Percentiles rank a stretch among this genome's conserved stretches.
phyloP scores from a whole-genome alignment of 306 rosid genomes.

The Geum urbanum region DNA sequence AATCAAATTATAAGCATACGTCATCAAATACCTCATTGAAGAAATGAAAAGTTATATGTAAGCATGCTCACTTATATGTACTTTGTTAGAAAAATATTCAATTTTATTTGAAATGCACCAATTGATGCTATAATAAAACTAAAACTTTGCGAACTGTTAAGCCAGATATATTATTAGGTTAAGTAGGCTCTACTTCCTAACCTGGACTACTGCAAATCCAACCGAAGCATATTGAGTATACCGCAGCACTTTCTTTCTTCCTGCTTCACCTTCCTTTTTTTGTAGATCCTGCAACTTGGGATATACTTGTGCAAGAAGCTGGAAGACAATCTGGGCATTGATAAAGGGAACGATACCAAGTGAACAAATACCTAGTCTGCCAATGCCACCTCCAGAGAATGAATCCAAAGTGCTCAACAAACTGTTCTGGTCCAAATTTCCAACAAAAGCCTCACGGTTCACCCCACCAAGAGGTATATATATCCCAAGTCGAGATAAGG shows the following conservation, averaged over 20 bases:
- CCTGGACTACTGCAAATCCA: slow-evolving; percentile 95
- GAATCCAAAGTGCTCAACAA: slow-evolving; percentile 85
- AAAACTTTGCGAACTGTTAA: background rate
- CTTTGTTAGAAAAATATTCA: background rate
- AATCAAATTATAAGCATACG: background rate
- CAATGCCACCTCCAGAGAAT: slow-evolving; percentile 97
- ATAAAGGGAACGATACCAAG: slow-evolving; percentile 95
- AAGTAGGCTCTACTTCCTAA: slow-evolving; percentile 29
- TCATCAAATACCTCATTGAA: background rate
- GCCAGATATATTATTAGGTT: background rate
- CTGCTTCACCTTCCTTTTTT: slow-evolving; percentile 91
- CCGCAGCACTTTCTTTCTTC: slow-evolving; percentile 86
- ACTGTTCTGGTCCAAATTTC: slow-evolving; percentile 90
- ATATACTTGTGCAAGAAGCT: slow-evolving; percentile 90
- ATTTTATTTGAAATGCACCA: background rate
- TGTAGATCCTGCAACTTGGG: slow-evolving; percentile 97
- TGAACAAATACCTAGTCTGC: slow-evolving; percentile 90
- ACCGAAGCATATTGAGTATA: slow-evolving; percentile 93
- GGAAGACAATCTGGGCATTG: slow-evolving; percentile 93
- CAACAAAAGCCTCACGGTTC: slow-evolving; percentile 87
- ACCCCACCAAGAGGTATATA: slow-evolving; percentile 95
- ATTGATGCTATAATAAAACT: background rate
- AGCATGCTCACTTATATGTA: background rate
- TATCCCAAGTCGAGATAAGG: slow-evolving; percentile 81
- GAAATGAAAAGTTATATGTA: background rate